Evolutionary conservation across 140 eudicot species (phyloP), one percentile per base, ranked within the genome.

Genomic region (Erigeron philadelphicus): DNA sequence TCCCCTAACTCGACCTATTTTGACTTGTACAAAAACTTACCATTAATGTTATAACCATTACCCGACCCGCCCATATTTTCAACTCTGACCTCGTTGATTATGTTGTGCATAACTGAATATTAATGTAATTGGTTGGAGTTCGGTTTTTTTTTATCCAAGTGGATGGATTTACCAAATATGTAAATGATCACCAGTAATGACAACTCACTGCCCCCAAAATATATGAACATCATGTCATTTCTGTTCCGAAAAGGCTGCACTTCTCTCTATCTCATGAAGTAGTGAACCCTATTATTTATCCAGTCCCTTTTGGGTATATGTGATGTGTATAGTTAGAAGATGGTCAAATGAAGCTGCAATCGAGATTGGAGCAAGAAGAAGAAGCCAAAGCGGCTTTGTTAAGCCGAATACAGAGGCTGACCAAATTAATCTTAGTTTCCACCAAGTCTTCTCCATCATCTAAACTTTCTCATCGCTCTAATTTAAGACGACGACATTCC

Each of bases 291-390:
- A 17, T 31, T 59, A 38, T 60, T 75, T 18, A 75, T 18, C 56
- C 38, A 50, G n/a, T 38, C 40, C 48, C 12, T 67, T 49, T 48
- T 75, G 70, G 79, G 53, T 68, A 19, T 45, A 4, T 74, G 55
- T 81, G 78, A 70, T 82, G 69, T 70, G 63, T 86, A 77, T 60
- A 92, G 98, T 81, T 93, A 54, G 95, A 89, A 81, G 98, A 93
- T 79, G 98, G 96, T 72, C 96, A 93, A 77, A 81, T 93, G 84
- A 90, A 84, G 79, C 73, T 93, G 83, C 98, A 89, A 61, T 93
- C 98, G 56, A 87, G 96, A 68, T 72, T 93, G 82, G 98, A 93
- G 79, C 87, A 93, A 81, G 98, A 93, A 84, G 98, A 93, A 85
- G 98, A 93, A 76, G 98, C 98, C 59, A 93, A 93, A 80, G 96